Evolutionary conservation across 2,329 filamentous ascomycete genomes (phyloP).

Genomic region (Neonectria sp.): DNA sequence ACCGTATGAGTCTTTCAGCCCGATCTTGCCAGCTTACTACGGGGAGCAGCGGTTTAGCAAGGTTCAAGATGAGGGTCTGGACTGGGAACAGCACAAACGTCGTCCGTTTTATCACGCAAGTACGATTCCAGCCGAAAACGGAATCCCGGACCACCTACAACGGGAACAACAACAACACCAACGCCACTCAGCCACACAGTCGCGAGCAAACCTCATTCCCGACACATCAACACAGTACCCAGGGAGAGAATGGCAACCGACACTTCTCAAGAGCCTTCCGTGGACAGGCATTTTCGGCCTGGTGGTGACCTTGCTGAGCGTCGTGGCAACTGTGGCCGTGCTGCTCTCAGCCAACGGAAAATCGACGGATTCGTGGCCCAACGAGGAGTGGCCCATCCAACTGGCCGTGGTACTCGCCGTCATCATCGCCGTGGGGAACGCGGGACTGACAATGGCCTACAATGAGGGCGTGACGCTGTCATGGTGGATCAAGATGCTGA

Average conservation of each 20-base stretch:
- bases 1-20: background rate
- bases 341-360: constrained; percentile 11
- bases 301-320: background rate
- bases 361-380: constrained; percentile 17
- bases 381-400: constrained; percentile 5
- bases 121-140: background rate
- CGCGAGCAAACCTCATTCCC: background rate
- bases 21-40: background rate
- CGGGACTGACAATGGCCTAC: constrained; percentile 13
- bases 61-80: background rate
- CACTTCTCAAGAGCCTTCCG: constrained; percentile 1
- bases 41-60: background rate
- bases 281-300: constrained; percentile 15
- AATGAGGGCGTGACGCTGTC: constrained; percentile 21
- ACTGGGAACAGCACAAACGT: background rate
- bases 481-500: constrained; percentile 28
- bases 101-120: background rate
- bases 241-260: background rate
- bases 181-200: background rate
- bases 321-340: constrained; percentile 5
- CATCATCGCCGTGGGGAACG: constrained; percentile 18
- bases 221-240: background rate
- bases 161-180: background rate
- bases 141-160: background rate
- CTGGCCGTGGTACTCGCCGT: constrained; percentile 20